These are phyloP conservation scores for Geotrichum klebahnii DNA, from an alignment of 1,139 yeast genomes.

Conservation along the genomic window DNA sequence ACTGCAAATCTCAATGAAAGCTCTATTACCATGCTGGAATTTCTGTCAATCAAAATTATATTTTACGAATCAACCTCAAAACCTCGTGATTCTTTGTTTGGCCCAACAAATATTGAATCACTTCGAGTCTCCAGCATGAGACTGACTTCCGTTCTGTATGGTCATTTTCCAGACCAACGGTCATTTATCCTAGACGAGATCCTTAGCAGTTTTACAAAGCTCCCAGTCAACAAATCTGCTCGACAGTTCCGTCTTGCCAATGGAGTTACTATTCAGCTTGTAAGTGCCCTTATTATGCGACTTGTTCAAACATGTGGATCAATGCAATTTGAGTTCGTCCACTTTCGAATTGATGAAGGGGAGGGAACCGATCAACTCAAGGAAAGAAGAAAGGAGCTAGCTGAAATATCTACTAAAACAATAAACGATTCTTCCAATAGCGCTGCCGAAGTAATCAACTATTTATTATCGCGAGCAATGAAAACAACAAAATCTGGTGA, in stretches of 20 bases:
- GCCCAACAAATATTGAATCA: conserved; percentile 36
- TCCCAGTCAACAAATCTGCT: conserved; percentile 46
- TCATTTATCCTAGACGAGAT: conserved; percentile 58
- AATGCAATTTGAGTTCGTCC: conserved; percentile 27
- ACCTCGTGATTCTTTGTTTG: conserved; percentile 34
- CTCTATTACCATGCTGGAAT: conserved; percentile 51
- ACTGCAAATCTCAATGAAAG: conserved; percentile 43
- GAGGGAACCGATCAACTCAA: conserved; percentile 21
- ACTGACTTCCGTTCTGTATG: conserved; percentile 37
- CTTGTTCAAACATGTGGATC: conserved; percentile 46
- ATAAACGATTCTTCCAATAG: conserved; percentile 42
- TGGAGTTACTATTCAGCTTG: conserved; percentile 49
- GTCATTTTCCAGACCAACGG: conserved; percentile 46
- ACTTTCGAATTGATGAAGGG: conserved; percentile 21
- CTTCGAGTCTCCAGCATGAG: conserved; percentile 41
- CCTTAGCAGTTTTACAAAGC: conserved; percentile 47
- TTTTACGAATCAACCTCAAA: conserved; percentile 35
- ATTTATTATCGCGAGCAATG: conserved; percentile 29
- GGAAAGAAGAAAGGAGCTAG: conserved; percentile 10
- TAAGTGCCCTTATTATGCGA: conserved; percentile 46
- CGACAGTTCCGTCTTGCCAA: conserved; percentile 45
- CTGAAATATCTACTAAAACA: conserved; percentile 21
- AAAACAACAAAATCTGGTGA: conserved; percentile 30
- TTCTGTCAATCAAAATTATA: conserved; percentile 43
- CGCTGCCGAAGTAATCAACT: conserved; percentile 38